A percentile compares a stretch with the other conserved stretches of the same genome.
These are phyloP conservation scores for Phialophora macrospora DNA, from an alignment of 2,329 filamentous ascomycete species.

Conservation along the genomic window DNA sequence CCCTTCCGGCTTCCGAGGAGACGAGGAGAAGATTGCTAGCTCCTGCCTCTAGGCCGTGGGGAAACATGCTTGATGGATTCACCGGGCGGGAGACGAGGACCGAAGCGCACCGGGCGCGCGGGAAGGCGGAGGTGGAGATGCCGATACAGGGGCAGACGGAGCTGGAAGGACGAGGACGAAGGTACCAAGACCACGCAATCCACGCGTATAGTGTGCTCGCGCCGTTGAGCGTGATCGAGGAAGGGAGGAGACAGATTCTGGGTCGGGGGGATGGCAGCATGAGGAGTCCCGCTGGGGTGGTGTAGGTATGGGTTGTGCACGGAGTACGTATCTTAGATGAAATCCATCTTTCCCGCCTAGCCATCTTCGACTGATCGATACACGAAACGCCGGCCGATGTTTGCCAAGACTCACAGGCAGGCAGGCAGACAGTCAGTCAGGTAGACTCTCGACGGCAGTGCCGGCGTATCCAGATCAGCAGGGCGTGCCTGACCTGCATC, in stretches of 20 bases:
- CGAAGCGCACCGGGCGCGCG: neutral
- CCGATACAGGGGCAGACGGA: neutral
- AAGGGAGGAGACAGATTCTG: conserved; percentile 25
- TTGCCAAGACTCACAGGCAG: no score
- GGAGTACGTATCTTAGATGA: no score
- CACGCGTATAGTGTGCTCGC: conserved; percentile 25
- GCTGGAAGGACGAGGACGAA: neutral
- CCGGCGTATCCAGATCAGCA: neutral
- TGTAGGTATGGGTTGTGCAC: neutral
- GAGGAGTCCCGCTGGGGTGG: conserved; percentile 10
- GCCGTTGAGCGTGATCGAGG: conserved; percentile 24
- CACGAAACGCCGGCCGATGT: neutral
- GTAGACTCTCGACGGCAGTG: neutral
- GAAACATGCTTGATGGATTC: neutral
- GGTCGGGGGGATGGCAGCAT: neutral
- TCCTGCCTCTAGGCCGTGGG: neutral
- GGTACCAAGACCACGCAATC: neutral
- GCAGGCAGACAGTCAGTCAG: neutral
- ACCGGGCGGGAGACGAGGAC: neutral
- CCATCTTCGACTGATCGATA: neutral
- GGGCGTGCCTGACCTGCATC: no score
- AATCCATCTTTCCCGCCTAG: no score
- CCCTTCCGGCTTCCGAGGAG: neutral
- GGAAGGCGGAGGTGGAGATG: neutral
- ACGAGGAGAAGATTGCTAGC: neutral